Base-by-base conservation (phyloP, 1,284 basidiomycete genomes). In the Leccinum cinnamomeum region DNA sequence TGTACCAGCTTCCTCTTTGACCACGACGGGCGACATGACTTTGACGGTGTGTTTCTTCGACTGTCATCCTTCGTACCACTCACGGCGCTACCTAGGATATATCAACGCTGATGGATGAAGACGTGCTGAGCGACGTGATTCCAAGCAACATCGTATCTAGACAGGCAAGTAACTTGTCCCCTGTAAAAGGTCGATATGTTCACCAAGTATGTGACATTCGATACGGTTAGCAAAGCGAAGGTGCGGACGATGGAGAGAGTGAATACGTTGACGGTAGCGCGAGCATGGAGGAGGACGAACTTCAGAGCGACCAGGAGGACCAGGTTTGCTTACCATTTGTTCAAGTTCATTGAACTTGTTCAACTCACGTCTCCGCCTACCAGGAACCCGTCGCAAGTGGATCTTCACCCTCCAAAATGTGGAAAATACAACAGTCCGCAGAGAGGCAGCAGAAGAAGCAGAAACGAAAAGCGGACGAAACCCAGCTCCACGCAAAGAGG, bases 61-160 rank as follows among this genome's bases (percentile, higher is more conserved):
- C 37, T 60, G 14, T 46, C 16, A 37, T 23, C 4, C 10, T 48
- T 56, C 18, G 18, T 35, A 12, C 28, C 16, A 14, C 53, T 60
- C 11, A 61, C 28, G 53, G 18, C 10, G 33, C 14, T 11, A 20
- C 53, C 2, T 25, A 76, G 71, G 65, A 68, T 23, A 55, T 44
- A 8, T 59, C 60, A 37, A 57, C 12, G 10, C 51, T 4, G 16
- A 80, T 79, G 75, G 90, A 92, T 7, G 90, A 92, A 61, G 91
- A 92, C 72, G 85, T 91, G 55, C 81, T 92, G 63, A 91, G 89
- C 71, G 90, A 92, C 72, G 82, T 92, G 59, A 86, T 92, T 14
- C 91, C 91, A 1, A 90, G 88, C 75, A 92, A 92, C 72, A 90
- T 92, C 64, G 88, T 92, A 57, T 92, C 90, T 65, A 84, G 90